Evolutionary conservation across 75 land plant genomes (phyloP).

Genomic region (Cryptomeria japonica): DNA sequence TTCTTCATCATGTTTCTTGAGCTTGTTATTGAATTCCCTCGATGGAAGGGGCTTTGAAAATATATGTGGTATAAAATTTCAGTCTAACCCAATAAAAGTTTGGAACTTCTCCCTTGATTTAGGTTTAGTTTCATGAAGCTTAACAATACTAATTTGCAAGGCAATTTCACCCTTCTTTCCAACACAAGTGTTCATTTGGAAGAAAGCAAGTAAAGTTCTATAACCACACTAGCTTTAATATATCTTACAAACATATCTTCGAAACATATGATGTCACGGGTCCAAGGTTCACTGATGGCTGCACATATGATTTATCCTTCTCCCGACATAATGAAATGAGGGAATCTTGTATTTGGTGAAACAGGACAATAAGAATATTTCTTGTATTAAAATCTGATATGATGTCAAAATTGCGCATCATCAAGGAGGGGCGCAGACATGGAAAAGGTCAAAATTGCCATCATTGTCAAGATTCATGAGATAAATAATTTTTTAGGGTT

Average conservation of each 20-base stretch:
- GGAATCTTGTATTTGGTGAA: neutral
- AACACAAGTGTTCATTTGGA: too few species aligned
- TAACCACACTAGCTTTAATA: neutral
- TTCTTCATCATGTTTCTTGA: neutral
- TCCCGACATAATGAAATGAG: neutral
- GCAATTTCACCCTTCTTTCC: neutral
- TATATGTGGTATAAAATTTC: too few species aligned
- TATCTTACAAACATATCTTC: too few species aligned
- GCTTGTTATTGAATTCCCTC: neutral
- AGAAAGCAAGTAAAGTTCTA: too few species aligned
- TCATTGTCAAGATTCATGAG: too few species aligned
- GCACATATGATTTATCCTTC: neutral
- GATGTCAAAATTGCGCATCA: too few species aligned
- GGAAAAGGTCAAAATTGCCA: too few species aligned
- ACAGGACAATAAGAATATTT: neutral
- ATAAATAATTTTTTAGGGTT: too few species aligned
- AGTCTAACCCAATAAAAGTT: too few species aligned
- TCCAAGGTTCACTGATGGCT: neutral
- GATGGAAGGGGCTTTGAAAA: too few species aligned
- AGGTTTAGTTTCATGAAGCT: neutral
- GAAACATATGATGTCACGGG: neutral
- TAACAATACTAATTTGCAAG: neutral
- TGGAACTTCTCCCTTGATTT: neutral
- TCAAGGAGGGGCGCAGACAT: too few species aligned
- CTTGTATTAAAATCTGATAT: too few species aligned